Evolutionary conservation across 768 basidiomycete species (phyloP).

Genomic region (Pleurotus salmoneostramineus): DNA sequence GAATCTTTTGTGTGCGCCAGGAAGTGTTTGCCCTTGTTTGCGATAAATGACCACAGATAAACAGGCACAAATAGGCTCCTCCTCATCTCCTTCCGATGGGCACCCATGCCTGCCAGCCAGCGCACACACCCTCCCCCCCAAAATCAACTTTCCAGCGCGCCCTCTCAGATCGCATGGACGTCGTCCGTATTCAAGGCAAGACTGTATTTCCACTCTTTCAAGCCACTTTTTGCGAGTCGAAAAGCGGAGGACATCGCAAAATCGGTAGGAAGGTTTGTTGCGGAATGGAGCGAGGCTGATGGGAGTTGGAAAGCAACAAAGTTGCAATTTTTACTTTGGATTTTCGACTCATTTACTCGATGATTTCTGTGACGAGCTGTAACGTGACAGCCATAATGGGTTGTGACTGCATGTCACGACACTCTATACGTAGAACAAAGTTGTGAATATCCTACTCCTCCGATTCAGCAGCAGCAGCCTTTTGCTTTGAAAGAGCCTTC

Average conservation of each 20-base stretch:
- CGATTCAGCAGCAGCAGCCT: constrained; percentile 35
- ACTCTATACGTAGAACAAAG: no score
- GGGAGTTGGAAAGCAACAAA: constrained; percentile 7
- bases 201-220: background rate
- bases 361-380: no score
- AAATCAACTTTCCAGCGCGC: background rate
- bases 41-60: background rate
- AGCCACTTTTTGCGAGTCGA: background rate
- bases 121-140: background rate
- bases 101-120: constrained; percentile 3
- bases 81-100: constrained; percentile 2
- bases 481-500: constrained; percentile 78
- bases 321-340: background rate
- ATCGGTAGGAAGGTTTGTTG: background rate
- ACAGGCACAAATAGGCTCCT: constrained; percentile 1
- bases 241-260: background rate
- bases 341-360: no score
- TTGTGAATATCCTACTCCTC: constrained; percentile 14
- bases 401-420: no score
- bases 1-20: background rate
- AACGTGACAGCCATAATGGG: no score
- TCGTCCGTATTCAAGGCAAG: background rate
- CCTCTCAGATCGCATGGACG: background rate
- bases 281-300: background rate
- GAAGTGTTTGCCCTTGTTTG: background rate